These are phyloP conservation scores for Flammula alnicola DNA, from an alignment of 1,284 basidiomycete genomes.

Conservation along the genomic window DNA sequence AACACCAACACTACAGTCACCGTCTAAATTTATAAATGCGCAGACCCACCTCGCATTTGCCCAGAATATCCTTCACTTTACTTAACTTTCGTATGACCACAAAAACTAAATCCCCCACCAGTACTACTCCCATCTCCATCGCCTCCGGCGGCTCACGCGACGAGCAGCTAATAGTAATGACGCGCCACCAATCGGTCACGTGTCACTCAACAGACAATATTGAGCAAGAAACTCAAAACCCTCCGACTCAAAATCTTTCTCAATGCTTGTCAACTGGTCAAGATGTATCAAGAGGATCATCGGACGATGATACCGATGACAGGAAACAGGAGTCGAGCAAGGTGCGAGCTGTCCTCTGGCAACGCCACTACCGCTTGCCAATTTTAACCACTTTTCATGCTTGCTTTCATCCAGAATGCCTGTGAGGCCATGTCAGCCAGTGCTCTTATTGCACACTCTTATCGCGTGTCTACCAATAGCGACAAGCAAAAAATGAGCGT, in stretches of 20 bases:
- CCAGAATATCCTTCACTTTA: no score
- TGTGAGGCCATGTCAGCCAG: slow-evolving; percentile 11
- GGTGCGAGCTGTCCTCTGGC: slow-evolving; percentile 12
- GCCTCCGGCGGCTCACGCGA: slow-evolving; percentile 9
- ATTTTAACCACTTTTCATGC: slow-evolving; percentile 10
- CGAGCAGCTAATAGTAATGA: slow-evolving; percentile 14
- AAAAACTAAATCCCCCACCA: not conserved
- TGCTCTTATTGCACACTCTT: slow-evolving; percentile 16
- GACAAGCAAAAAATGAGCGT: not conserved
- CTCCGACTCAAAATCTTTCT: not conserved
- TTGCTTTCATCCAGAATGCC: slow-evolving; percentile 16
- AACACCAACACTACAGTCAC: slow-evolving; percentile 11
- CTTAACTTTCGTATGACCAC: not conserved
- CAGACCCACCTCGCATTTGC: no score
- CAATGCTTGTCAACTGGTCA: not conserved
- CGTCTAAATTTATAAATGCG: no score
- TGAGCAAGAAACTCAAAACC: not conserved
- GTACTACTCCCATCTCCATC: not conserved
- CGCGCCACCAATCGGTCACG: slow-evolving; percentile 22
- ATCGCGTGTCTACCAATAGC: not conserved
- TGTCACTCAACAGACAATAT: slow-evolving; percentile 16
- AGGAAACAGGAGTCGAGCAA: not conserved
- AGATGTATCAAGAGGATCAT: not conserved
- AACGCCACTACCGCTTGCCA: slow-evolving; percentile 7
- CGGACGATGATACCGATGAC: not conserved